These are phyloP conservation scores for Austroboletus novae-zelandiae DNA, from an alignment of 1,284 basidiomycete species.

Conservation along the genomic window DNA sequence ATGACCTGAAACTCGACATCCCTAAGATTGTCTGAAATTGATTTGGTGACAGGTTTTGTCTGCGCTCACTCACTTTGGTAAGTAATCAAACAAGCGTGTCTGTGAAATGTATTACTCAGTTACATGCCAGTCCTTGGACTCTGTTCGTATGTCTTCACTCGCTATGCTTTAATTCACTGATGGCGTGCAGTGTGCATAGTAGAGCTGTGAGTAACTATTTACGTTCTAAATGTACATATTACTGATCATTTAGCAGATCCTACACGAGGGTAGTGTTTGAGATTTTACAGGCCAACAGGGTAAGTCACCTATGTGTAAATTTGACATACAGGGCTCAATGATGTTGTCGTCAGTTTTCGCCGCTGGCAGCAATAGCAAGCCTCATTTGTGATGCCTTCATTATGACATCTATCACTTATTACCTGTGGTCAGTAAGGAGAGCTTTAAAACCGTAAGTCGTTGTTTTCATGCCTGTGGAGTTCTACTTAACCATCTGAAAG, in stretches of 20 bases:
- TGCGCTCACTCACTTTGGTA: conserved; percentile 13
- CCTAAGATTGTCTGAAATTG: background rate
- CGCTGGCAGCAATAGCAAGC: conserved; percentile 8
- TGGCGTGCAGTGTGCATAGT: conserved; percentile 2
- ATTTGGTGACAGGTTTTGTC: conserved; percentile 6
- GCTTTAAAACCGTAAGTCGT: conserved; percentile 11
- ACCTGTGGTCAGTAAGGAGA: conserved; percentile 14
- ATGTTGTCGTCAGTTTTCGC: background rate
- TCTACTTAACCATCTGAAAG: background rate
- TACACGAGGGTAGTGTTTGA: conserved; percentile 1
- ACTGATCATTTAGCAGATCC: conserved; percentile 4
- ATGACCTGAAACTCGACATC: background rate
- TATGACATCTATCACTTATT: conserved; percentile 21
- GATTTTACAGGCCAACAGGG: background rate
- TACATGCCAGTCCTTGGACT: conserved; percentile 16
- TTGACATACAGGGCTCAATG: conserved; percentile 3
- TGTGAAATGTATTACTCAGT: too few relatives aligned
- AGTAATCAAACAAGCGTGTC: background rate
- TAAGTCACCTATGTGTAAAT: background rate
- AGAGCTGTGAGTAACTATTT: conserved; percentile 5
- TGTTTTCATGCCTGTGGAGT: background rate
- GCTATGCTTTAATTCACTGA: background rate
- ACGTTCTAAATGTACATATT: background rate
- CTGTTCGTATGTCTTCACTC: conserved; percentile 9
- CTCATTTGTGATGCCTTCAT: conserved; percentile 21